These are phyloP conservation scores for Puccinia hordei DNA, from an alignment of 1,284 basidiomycete genomes.

Conservation along the genomic window DNA sequence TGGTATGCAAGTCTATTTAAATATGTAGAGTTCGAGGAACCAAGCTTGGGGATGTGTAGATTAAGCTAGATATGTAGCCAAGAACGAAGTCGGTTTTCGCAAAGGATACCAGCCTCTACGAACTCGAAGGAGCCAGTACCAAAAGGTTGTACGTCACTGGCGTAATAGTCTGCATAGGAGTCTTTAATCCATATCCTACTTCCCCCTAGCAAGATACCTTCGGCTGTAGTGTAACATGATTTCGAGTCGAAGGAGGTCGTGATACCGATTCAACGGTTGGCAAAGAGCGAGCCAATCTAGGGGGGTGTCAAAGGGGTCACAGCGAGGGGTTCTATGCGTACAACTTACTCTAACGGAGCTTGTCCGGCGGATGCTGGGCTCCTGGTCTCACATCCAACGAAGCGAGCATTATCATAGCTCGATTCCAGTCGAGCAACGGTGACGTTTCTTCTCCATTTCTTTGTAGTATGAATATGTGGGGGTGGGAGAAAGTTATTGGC, in stretches of 20 bases:
- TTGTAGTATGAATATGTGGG: too few relatives aligned
- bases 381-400: background rate
- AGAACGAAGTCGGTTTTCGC: background rate
- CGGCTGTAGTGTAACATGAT: background rate
- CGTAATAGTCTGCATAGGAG: too few relatives aligned
- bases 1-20: background rate
- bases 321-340: background rate
- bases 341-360: background rate
- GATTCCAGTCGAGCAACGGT: background rate
- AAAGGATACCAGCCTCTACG: too few relatives aligned
- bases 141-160: too few relatives aligned
- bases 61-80: too few relatives aligned
- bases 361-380: background rate
- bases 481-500: too few relatives aligned
- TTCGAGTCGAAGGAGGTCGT: background rate
- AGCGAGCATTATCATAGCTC: background rate
- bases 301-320: background rate
- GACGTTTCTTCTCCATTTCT: background rate
- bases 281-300: background rate
- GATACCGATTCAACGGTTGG: constrained; percentile 3
- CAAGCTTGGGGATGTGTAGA: background rate
- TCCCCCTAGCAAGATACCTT: background rate
- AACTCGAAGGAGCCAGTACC: too few relatives aligned
- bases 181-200: background rate
- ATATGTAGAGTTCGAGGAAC: background rate